A percentile compares a stretch with the other conserved stretches of the same genome.
phyloP scores from a whole-genome alignment of 2,329 filamentous ascomycete genomes.

The Erysiphe pisi region DNA sequence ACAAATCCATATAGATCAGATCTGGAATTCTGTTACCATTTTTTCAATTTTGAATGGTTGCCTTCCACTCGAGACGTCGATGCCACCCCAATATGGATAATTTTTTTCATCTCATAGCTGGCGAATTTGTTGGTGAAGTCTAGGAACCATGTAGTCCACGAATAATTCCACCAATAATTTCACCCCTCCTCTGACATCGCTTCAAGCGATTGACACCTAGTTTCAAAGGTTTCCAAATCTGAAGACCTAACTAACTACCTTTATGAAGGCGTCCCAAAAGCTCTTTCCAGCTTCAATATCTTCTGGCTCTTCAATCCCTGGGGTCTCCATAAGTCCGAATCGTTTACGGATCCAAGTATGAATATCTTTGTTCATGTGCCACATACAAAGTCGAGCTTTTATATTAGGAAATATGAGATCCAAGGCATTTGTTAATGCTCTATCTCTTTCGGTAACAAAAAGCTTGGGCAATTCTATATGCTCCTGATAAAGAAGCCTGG shows the following conservation, averaged over 20 bases:
- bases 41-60: background rate
- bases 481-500: background rate
- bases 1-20: conserved; percentile 7
- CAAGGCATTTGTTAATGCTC: background rate
- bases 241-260: too few species aligned
- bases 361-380: background rate
- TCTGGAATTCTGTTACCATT: background rate
- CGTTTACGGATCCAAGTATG: background rate
- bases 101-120: background rate
- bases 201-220: too few species aligned
- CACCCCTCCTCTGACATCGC: background rate
- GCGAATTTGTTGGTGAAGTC: background rate
- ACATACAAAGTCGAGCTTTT: background rate
- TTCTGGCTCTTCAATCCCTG: background rate
- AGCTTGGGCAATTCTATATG: background rate
- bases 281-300: too few species aligned
- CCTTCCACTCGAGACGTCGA: conserved; percentile 6
- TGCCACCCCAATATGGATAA: background rate
- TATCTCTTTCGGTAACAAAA: background rate
- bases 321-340: background rate
- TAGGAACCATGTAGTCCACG: conserved; percentile 6
- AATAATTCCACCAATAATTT: background rate
- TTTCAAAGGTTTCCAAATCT: too few species aligned
- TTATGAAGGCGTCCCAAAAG: too few species aligned
- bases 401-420: background rate